These are phyloP conservation scores for Hericium erinaceus DNA, from an alignment of 768 basidiomycete genomes.

Conservation along the genomic window DNA sequence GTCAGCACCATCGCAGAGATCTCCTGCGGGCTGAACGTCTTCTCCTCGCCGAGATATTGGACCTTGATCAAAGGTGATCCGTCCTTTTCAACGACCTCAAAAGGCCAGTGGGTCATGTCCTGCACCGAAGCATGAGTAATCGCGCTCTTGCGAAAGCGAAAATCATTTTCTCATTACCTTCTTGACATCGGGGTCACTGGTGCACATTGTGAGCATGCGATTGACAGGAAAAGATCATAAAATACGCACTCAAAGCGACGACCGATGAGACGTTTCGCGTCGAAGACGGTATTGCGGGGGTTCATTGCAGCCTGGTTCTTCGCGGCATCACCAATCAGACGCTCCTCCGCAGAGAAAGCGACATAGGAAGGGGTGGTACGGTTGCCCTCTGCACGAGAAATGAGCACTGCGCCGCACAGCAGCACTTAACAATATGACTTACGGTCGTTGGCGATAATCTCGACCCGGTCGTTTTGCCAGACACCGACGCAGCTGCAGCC, in stretches of 20 bases:
- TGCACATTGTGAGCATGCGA: conserved; percentile 3
- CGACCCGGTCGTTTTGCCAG: conserved; percentile 99
- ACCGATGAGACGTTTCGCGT: conserved; percentile 98
- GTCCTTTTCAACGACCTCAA: conserved; percentile 92
- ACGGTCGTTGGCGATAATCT: conserved; percentile 98
- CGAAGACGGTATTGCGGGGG: conserved; percentile 97
- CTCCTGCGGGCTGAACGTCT: conserved; percentile 96
- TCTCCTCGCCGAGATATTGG: conserved; percentile 88
- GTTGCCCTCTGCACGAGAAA: conserved; percentile 70
- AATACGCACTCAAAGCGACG: conserved; percentile 81
- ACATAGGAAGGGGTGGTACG: conserved; percentile 99
- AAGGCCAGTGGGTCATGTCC: conserved; percentile 98
- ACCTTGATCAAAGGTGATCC: conserved; percentile 97
- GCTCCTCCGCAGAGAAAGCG: conserved; percentile 93
- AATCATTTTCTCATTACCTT: conserved; percentile 39
- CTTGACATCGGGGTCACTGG: conserved; percentile 86
- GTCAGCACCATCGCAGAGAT: conserved; percentile 99
- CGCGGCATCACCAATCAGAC: conserved; percentile 96
- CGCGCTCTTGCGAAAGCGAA: not conserved
- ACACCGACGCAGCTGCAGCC: conserved; percentile 84
- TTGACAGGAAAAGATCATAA: not conserved
- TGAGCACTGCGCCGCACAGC: conserved; percentile 1
- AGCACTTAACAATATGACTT: conserved; percentile 25
- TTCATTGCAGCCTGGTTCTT: conserved; percentile 99
- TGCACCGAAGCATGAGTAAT: conserved; percentile 22